Base-by-base conservation (phyloP, 2,329 filamentous ascomycete species). In the Neofusicoccum laricinum region DNA sequence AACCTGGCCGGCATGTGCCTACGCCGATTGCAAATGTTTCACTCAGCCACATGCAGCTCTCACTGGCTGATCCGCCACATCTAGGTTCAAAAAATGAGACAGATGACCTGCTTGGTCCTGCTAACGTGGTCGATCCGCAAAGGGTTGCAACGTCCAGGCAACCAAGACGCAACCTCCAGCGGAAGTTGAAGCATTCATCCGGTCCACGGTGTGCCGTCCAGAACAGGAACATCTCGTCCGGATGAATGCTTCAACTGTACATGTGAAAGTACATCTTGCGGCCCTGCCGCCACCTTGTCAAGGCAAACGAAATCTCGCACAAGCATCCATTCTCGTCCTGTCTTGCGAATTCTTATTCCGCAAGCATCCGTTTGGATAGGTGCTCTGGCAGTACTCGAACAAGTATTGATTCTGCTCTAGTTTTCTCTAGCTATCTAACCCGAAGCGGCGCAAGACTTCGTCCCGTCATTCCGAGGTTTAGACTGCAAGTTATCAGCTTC, bases 31-130 rank as follows among this genome's bases (percentile, higher is more conserved):
- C 32, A 17, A 49, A 40, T 25, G 55, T 59, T 48, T 34, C n/a
- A 59, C 41, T 36, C 55, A 59, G 55, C 55, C 55, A 59, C 55
- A 59, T 21, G 55, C 55, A 48, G 12, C 30, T 5, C 15, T 45
- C 25, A 25, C 15, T 34, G 40, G 17, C 25, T 12, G n/a, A n/a
- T 41, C 25, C 38, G 53, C 38, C 36, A 32, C 53, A 58, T 3
- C 21, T 58, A 17, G 36, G 10, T 11, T 38, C 36, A 38, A 38
- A 15, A 15, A 38, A 15, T 11, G 11, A 38, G 10, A 15, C 36
- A 14, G 36, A 38, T 38, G 36, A 38, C 36, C 36, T 38, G 4
- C 14, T 38, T 15, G 10, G 14, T 38, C 25, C 25, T 5, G 25
- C 25, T 30, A 30, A 30, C 25, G 25, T 30, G 25, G 25, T 30